Base-by-base conservation (phyloP, 768 basidiomycete genomes). In the Cystobasidium tubakii region DNA sequence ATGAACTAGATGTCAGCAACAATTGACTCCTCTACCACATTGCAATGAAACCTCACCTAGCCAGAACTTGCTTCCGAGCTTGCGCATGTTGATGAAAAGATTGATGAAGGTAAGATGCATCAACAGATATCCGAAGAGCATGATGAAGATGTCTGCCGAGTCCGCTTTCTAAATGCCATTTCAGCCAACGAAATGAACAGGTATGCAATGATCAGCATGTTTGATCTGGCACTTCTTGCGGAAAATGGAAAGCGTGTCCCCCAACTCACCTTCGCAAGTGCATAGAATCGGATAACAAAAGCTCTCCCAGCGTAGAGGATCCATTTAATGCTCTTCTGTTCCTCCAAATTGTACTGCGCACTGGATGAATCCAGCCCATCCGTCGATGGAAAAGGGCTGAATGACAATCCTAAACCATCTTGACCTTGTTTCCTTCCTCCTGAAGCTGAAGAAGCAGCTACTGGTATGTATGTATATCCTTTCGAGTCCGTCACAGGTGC, bases 81-180 rank as follows among this genome's bases (percentile, higher is more conserved):
- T 87, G 27, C 95, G 87, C 75, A 93, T 92, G 75, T 90, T 90
- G 76, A 89, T 84, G 82, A 95, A 89, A 65, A 98, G 86, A 65
- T 92, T 88, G 80, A 93, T 87, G 83, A 99, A 98, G 1, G 94
- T 95, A 3, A 84, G 86, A 83, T 97, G 93, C 96, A 99, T 98
- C 55, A 98, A 85, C 66, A 94, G 82, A 81, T 98, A 98, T 17
- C 95, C 96, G 13, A 90, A 85, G 23, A 97, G 86, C 78, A 99
- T 92, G 76, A 98, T 88, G 66, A 95, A 84, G 79, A 99, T 97
- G 82, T 99, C 96, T 27, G 94, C 86, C 0, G 92, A 93, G 81
- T 96, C 91, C 13, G 96, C 93, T 83, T 92, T 91, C 87, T 90
- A 31, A 43, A 29, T 29, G n/a, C n/a, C n/a, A n/a, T n/a, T n/a